These are phyloP conservation scores for Suillus occidentalis DNA, from an alignment of 768 basidiomycete species.

Conservation along the genomic window DNA sequence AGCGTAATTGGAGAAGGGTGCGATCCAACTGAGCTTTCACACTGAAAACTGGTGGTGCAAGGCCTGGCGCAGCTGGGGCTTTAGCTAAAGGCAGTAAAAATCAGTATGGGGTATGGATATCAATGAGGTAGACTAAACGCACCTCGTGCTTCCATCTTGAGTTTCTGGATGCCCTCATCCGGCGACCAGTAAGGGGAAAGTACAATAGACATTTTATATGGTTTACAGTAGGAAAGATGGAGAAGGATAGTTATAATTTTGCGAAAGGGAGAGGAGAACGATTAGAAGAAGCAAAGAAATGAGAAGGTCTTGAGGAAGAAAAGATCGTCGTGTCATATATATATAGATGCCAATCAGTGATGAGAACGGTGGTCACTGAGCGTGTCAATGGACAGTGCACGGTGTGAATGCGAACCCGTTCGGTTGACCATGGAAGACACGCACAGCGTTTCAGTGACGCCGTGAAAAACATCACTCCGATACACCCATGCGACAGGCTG, in stretches of 20 bases:
- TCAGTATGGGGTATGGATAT: conserved; percentile 5
- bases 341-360: background rate
- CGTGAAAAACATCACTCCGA: background rate
- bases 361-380: background rate
- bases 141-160: conserved; percentile 62
- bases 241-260: background rate
- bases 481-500: background rate
- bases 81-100: conserved; percentile 34
- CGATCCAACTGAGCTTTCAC: conserved; percentile 53
- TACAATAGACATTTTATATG: conserved; percentile 50
- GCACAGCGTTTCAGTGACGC: background rate
- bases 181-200: conserved; percentile 69
- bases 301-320: background rate
- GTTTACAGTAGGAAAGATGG: background rate
- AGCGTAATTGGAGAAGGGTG: conserved; percentile 68
- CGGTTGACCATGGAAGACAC: background rate
- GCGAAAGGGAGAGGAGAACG: background rate
- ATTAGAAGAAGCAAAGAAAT: background rate
- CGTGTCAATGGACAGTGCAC: background rate
- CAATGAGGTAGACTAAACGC: conserved; percentile 9
- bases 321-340: background rate
- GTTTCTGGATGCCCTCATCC: conserved; percentile 64
- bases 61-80: conserved; percentile 48
- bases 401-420: background rate
- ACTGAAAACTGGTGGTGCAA: conserved; percentile 60